Evolutionary conservation across 768 basidiomycete genomes (phyloP), one percentile per base, ranked within the genome.

Genomic region (Boletus sp.): DNA sequence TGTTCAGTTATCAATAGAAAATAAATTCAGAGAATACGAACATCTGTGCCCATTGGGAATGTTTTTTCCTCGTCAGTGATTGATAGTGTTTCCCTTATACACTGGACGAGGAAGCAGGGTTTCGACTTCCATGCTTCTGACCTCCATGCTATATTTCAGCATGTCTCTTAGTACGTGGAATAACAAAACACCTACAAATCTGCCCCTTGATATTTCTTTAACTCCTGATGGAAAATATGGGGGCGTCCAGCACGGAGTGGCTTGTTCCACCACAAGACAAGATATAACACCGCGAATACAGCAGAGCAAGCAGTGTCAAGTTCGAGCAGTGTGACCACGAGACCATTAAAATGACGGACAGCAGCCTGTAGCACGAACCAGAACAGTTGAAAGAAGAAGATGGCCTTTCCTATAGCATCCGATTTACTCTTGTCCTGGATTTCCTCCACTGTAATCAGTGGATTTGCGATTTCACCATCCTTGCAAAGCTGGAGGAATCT

Each of bases 401-500:
- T 33, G 8, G 36, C 17, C 17, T 55, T 55, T 35, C 30, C 41
- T 15, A 52, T 20, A 14, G 18, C 42, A 44, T 53, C 56, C 4
- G 51, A 47, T 35, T 42, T 57, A 51, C 51, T 44, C 37, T 28
- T 56, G 20, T 56, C 50, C 2, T n/a, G 17, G 24, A 54, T 50
- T 1, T 56, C 49, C 20, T 56, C 33, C 24, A 15, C 45, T 6
- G 41, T 45, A 12, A 56, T 20, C 5, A 35, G 5, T 8, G 32
- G 48, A 33, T 49, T 47, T 10, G 32, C 10, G 11, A 47, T 47
- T 20, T 47, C 15, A 9, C 28, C 45, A 8, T 9, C 8, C 28
- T 30, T 12, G 9, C 44, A 46, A 17, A 46, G 45, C 8, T 20
- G 11, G 28, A 46, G 45, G 15, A 46, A 46, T 46, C 12, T 6